phyloP scores from a whole-genome alignment of 2,329 filamentous ascomycete genomes.

The Penicillium psychrosexuale region DNA sequence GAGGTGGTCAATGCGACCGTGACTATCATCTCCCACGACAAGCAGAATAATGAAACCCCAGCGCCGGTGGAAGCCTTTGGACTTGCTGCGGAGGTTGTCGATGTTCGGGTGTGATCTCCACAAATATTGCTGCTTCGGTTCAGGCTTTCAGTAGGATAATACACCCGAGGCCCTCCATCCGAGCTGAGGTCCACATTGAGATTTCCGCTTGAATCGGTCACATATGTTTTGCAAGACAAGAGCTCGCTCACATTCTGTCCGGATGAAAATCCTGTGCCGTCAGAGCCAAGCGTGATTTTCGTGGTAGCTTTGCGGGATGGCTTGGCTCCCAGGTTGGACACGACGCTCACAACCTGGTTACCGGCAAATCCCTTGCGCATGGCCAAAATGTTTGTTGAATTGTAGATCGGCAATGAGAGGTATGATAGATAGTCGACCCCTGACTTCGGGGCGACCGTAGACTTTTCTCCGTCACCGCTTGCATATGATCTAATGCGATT shows the following conservation, averaged over 20 bases:
- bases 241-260: constrained; percentile 11
- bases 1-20: background rate
- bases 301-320: constrained; percentile 7
- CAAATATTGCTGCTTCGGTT: constrained; percentile 8
- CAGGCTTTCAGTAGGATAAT: constrained; percentile 11
- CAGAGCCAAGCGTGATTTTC: constrained; percentile 6
- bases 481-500: constrained; percentile 13
- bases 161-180: constrained; percentile 13
- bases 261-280: constrained; percentile 3
- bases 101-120: background rate
- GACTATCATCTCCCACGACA: background rate
- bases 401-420: constrained; percentile 9
- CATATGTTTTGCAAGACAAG: constrained; percentile 10
- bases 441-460: constrained; percentile 2
- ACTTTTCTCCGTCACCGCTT: constrained; percentile 7
- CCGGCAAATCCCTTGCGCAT: constrained; percentile 10
- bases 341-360: constrained; percentile 10
- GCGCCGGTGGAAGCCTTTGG: background rate
- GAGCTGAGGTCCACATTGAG: constrained; percentile 12
- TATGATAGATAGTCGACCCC: constrained; percentile 8
- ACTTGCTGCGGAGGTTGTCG: constrained; percentile 1
- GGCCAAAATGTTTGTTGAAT: constrained; percentile 8
- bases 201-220: constrained; percentile 9
- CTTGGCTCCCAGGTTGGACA: constrained; percentile 9
- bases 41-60: background rate